A percentile compares a stretch with the other conserved stretches of the same genome.
Conservation (phyloP, 2,329 filamentous ascomycete genomes). For the Paraphoma chrysanthemicola region DNA sequence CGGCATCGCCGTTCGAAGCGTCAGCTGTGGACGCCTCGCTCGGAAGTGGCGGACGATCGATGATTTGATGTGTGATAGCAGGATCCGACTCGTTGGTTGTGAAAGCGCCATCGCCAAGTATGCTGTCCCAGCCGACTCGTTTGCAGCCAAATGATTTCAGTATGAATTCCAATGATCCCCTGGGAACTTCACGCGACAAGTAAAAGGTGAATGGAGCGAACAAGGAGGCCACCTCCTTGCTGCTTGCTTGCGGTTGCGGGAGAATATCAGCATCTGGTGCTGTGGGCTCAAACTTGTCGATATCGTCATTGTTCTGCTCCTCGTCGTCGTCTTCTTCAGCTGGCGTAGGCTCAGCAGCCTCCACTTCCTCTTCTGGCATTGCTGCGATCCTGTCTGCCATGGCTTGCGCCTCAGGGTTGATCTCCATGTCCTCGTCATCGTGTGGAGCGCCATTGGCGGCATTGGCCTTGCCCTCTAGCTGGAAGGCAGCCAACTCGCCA, state of each 20-base stretch:
- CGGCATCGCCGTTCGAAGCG: conserved; percentile 63
- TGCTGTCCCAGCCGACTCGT: conserved; percentile 90
- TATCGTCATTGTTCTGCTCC: conserved; percentile 55
- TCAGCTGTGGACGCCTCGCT: conserved; percentile 48
- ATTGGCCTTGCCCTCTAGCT: conserved; percentile 76
- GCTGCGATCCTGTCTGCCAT: conserved; percentile 55
- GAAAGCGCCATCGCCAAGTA: conserved; percentile 90
- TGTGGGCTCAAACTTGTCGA: conserved; percentile 90
- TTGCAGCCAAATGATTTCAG: conserved; percentile 95
- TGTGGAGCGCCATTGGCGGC: conserved; percentile 39
- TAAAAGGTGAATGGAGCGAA: conserved; percentile 92
- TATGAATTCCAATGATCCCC: conserved; percentile 89
- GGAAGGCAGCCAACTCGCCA: conserved; percentile 89
- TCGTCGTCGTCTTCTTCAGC: conserved; percentile 34
- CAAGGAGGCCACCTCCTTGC: conserved; percentile 73
- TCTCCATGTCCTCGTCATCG: conserved; percentile 28
- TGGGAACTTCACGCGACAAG: conserved; percentile 90
- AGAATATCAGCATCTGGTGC: conserved; percentile 86
- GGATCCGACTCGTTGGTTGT: conserved; percentile 88
- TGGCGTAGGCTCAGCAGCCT: conserved; percentile 10
- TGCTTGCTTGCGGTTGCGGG: conserved; percentile 74
- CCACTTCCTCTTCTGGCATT: conserved; percentile 48
- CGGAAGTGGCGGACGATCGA: conserved; percentile 81
- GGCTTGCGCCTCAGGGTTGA: conserved; percentile 55
- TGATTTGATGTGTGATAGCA: conserved; percentile 93